These are phyloP conservation scores for Biscutella laevigata DNA, from an alignment of 441 rosid genomes.

Conservation along the genomic window DNA sequence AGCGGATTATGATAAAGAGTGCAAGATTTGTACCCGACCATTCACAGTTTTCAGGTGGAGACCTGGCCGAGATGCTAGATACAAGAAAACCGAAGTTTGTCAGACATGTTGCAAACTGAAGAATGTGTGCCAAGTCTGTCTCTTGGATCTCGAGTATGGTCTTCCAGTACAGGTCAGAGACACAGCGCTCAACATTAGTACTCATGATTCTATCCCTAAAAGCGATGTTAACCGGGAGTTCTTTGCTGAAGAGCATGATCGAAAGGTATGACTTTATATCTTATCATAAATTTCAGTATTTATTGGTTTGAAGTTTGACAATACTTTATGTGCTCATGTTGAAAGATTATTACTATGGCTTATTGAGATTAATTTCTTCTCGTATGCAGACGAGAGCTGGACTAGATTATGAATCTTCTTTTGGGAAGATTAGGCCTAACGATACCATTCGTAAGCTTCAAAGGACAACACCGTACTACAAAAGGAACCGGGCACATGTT, in stretches of 20 bases:
- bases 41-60: conserved; percentile 97
- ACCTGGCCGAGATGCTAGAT: conserved; percentile 90
- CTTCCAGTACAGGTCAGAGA: conserved; percentile 97
- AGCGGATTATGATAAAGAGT: conserved; percentile 86
- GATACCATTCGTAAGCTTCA: conserved; percentile 88
- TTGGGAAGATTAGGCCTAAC: conserved; percentile 63
- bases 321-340: neutral
- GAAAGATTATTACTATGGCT: neutral
- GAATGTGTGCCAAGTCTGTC: conserved; percentile 95
- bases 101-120: conserved; percentile 94
- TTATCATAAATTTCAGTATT: too few relatives aligned
- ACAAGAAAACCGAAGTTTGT: conserved; percentile 82
- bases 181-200: conserved; percentile 72
- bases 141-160: conserved; percentile 88
- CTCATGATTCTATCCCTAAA: conserved; percentile 84
- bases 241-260: conserved; percentile 95
- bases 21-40: conserved; percentile 89
- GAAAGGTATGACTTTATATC: conserved; percentile 27
- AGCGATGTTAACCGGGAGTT: conserved; percentile 93
- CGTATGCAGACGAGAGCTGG: conserved; percentile 80
- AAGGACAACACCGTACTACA: conserved; percentile 82
- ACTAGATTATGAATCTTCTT: conserved; percentile 86
- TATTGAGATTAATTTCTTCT: neutral
- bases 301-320: neutral
- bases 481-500: conserved; percentile 83